phyloP scores from a whole-genome alignment of 768 basidiomycete genomes.

The Leccinum uliginosum region DNA sequence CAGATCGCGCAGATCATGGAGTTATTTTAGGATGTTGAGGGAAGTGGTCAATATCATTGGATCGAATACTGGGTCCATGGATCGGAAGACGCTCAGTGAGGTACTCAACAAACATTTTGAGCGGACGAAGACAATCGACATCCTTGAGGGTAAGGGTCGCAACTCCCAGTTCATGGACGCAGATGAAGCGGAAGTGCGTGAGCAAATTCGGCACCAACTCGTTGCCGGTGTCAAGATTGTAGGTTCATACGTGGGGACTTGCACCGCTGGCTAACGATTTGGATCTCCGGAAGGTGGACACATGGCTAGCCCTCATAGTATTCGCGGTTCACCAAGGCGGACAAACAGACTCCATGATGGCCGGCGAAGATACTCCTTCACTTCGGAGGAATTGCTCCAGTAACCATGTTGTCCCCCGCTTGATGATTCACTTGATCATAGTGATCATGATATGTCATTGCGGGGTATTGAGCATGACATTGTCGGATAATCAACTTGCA shows the following conservation, averaged over 20 bases:
- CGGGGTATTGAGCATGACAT: conserved; percentile 49
- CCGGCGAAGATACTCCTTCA: conserved; percentile 38
- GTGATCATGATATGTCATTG: conserved; percentile 41
- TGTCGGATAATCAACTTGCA: conserved; percentile 47
- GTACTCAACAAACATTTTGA: conserved; percentile 79
- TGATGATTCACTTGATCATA: conserved; percentile 41
- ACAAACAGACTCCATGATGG: conserved; percentile 35
- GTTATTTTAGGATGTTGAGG: conserved; percentile 85
- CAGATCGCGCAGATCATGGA: conserved; percentile 89
- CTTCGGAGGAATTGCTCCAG: conserved; percentile 36
- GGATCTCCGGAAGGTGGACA: conserved; percentile 51
- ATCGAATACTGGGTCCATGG: conserved; percentile 56
- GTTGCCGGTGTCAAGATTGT: conserved; percentile 72
- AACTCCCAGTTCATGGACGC: conserved; percentile 88
- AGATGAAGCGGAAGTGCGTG: conserved; percentile 75
- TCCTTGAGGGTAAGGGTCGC: conserved; percentile 74
- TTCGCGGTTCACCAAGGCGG: conserved; percentile 66
- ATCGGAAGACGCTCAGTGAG: conserved; percentile 76
- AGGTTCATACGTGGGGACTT: conserved; percentile 23
- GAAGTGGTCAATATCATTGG: conserved; percentile 78
- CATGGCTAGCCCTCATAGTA: conserved; percentile 61
- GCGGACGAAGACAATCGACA: conserved; percentile 77
- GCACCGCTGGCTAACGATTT: conserved; percentile 11
- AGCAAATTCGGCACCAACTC: conserved; percentile 84
- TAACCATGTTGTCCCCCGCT: conserved; percentile 40